These are phyloP conservation scores for Penicillium coprophilum DNA, from an alignment of 495 filamentous ascomycete species.

Conservation along the genomic window DNA sequence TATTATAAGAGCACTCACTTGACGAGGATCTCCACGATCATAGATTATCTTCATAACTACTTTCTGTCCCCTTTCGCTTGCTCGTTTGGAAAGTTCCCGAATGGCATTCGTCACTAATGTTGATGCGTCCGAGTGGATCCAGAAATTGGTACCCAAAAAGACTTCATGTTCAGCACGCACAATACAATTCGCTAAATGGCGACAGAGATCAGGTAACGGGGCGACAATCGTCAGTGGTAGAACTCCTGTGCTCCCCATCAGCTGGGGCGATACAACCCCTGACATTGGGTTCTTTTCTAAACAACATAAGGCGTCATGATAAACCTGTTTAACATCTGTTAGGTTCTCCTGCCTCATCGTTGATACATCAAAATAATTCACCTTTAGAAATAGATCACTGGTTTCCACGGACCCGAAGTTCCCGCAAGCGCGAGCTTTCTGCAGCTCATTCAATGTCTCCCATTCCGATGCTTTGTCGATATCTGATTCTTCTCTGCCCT, in stretches of 20 bases:
- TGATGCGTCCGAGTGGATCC: slow-evolving; percentile 66
- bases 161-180: slow-evolving; percentile 70
- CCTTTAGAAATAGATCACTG: slow-evolving; percentile 65
- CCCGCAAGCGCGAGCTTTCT: slow-evolving; percentile 58
- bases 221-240: slow-evolving; percentile 70
- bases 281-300: slow-evolving; percentile 55
- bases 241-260: slow-evolving; percentile 68
- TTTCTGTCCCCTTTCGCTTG: slow-evolving; percentile 55
- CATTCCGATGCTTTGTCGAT: slow-evolving; percentile 21
- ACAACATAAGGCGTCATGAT: slow-evolving; percentile 62
- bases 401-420: slow-evolving; percentile 65
- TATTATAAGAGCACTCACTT: slow-evolving; percentile 31
- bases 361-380: slow-evolving; percentile 16
- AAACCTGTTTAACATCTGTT: slow-evolving; percentile 44
- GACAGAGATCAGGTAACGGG: slow-evolving; percentile 64
- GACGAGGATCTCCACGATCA: slow-evolving; percentile 65
- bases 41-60: slow-evolving; percentile 73
- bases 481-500: slow-evolving; percentile 3
- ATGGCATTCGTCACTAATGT: slow-evolving; percentile 67
- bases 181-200: slow-evolving; percentile 75
- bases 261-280: slow-evolving; percentile 63
- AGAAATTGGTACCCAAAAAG: slow-evolving; percentile 72
- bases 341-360: neutral
- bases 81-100: slow-evolving; percentile 63
- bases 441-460: slow-evolving; percentile 41